Conservation (phyloP, 192 early-diverging fungal species). For the Nowakowskiella sp. region DNA sequence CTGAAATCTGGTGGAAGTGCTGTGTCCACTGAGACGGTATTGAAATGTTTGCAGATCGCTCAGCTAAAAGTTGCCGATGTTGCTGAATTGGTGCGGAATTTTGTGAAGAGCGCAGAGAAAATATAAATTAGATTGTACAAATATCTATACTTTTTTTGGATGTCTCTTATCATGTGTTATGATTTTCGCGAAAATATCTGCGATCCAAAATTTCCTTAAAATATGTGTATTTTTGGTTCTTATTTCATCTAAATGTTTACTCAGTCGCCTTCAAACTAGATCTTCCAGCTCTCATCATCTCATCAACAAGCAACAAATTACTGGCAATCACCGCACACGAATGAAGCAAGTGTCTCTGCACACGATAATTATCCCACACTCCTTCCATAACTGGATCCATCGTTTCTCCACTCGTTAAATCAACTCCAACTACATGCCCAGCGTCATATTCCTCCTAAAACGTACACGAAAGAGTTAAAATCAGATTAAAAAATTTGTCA, state of each 20-base stretch:
- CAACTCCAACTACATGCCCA: conserved; percentile 87
- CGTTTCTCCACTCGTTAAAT: conserved; percentile 89
- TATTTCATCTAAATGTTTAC: neutral
- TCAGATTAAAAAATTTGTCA: conserved; percentile 1
- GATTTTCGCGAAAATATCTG: too few species aligned
- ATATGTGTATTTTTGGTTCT: too few species aligned
- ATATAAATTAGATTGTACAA: too few species aligned
- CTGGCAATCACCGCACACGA: conserved; percentile 96
- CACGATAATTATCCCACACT: conserved; percentile 98
- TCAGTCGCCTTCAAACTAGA: conserved; percentile 19
- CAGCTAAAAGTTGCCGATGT: conserved; percentile 63
- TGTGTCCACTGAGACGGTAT: conserved; percentile 63
- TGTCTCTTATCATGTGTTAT: too few species aligned
- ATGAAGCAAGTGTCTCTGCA: conserved; percentile 91
- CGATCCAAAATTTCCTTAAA: too few species aligned
- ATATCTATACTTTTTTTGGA: too few species aligned
- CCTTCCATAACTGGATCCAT: conserved; percentile 87
- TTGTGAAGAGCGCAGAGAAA: too few species aligned
- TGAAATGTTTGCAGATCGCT: conserved; percentile 78
- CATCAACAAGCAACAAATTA: conserved; percentile 95
- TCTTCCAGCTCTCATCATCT: conserved; percentile 78
- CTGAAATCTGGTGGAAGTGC: conserved; percentile 85
- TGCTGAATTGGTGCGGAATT: conserved; percentile 77
- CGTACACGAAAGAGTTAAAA: neutral
- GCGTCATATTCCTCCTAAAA: conserved; percentile 75